Evolutionary conservation across 495 filamentous ascomycete species (phyloP), one percentile per base, ranked within the genome.

Genomic region (Podospora pseudopauciseta): DNA sequence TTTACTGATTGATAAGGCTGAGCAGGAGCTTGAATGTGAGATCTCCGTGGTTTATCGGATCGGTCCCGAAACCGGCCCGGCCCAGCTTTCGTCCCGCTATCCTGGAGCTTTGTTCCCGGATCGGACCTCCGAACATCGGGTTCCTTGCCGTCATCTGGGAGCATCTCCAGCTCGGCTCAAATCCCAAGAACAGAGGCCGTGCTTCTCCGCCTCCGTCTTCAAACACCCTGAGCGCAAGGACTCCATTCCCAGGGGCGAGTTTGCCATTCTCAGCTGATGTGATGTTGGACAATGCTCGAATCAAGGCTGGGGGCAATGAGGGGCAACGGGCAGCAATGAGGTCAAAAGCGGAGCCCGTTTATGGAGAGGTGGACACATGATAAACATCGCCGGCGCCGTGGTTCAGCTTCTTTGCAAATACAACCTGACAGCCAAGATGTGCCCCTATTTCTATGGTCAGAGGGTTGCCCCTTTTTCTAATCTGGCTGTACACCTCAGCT

Each of bases 11-110:
- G 63, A 39, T 60, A 53, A 62, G 44, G 30, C 5, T 27, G 49
- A 20, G 61, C 11, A 15, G 63, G 27, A 64, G 54, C 13, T 49
- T 64, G 7, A 39, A 26, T 15, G 11, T 18, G n/a, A 27, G 39
- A 49, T 49, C 39, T 49, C 39, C 39, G 15, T 49, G 39, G 39
- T 49, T 49, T 3, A 32, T 32, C 28, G 61, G 30, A 60, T 60
- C 64, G 60, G 27, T 27, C 49, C 68, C 68, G 68, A 67, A 59
- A 67, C 60, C 68, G 68, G 68, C 54, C 4, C 61, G 30, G 64
- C 49, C 34, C 27, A 19, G 28, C 1, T 0, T 57, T n/a, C 6
- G 13, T 49, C 9, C 39, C 39, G 39, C 39, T 5, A 49, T 49
- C 39, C 61, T 63, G 18, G 18, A 58, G 62, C 58, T 66, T 66